A percentile compares a stretch with the other conserved stretches of the same genome.
These are phyloP conservation scores for Leccinum longicurvipes DNA, from an alignment of 768 basidiomycete species.

Conservation along the genomic window DNA sequence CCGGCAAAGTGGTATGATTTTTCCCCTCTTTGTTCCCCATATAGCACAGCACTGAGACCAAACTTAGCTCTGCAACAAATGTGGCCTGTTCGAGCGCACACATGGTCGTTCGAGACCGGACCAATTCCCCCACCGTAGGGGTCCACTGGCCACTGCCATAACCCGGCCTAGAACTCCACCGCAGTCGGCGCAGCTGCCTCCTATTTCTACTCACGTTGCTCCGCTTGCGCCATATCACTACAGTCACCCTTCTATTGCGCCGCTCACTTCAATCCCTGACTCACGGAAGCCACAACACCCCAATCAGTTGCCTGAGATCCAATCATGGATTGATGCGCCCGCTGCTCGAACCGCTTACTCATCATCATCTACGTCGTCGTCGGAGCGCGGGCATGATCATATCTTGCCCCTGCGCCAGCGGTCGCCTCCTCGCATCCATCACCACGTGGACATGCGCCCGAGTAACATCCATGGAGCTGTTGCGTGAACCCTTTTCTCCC, in stretches of 20 bases:
- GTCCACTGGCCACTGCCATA: slow-evolving; percentile 55
- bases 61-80: slow-evolving; percentile 55
- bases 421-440: slow-evolving; percentile 32
- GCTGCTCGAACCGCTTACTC: slow-evolving; percentile 26
- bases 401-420: slow-evolving; percentile 30
- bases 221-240: slow-evolving; percentile 48
- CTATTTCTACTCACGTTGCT: slow-evolving; percentile 40
- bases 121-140: slow-evolving; percentile 78
- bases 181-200: slow-evolving; percentile 40
- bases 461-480: slow-evolving; percentile 30
- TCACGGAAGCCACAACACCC: slow-evolving; percentile 31
- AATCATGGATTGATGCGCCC: slow-evolving; percentile 43
- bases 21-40: not conserved
- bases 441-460: slow-evolving; percentile 33
- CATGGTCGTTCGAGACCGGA: slow-evolving; percentile 77
- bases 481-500: slow-evolving; percentile 17
- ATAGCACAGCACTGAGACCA: slow-evolving; percentile 4
- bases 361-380: slow-evolving; percentile 26
- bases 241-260: slow-evolving; percentile 51
- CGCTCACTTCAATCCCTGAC: slow-evolving; percentile 38
- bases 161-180: slow-evolving; percentile 50
- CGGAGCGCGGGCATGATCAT: slow-evolving; percentile 32
- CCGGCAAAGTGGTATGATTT: slow-evolving; percentile 66
- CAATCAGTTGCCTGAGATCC: slow-evolving; percentile 45
- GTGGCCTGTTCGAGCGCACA: slow-evolving; percentile 77